These are phyloP conservation scores for Metschnikowia amazonensis DNA, from an alignment of 805 yeast genomes.

Conservation along the genomic window DNA sequence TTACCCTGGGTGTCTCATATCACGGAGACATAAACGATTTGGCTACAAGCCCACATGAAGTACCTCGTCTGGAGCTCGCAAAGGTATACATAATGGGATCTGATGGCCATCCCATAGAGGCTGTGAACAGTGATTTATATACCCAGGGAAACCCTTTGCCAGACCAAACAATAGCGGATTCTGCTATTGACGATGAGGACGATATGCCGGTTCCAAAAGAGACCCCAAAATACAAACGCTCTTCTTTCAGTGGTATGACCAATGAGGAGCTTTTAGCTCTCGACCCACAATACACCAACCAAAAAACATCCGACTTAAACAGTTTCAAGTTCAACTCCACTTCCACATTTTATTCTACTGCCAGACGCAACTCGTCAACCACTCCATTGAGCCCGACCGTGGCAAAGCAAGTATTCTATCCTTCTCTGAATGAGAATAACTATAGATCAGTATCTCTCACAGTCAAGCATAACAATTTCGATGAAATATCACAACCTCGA, in stretches of 20 bases:
- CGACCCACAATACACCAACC: slow-evolving; percentile 48
- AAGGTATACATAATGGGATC: slow-evolving; percentile 2
- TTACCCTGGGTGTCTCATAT: slow-evolving; percentile 15
- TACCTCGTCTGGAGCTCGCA: slow-evolving; percentile 19
- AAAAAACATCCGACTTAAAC: slow-evolving; percentile 37
- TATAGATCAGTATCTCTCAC: slow-evolving; percentile 37
- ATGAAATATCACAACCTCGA: slow-evolving; percentile 17
- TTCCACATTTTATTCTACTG: slow-evolving; percentile 18
- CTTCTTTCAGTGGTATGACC: slow-evolving; percentile 50
- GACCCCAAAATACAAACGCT: slow-evolving; percentile 26
- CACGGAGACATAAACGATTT: slow-evolving; percentile 20
- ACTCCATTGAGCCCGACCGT: slow-evolving; percentile 4
- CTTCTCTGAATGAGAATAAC: slow-evolving; percentile 42
- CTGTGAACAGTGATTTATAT: not conserved
- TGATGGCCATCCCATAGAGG: not conserved
- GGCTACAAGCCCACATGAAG: slow-evolving; percentile 15
- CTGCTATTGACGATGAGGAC: slow-evolving; percentile 5
- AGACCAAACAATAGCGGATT: not conserved
- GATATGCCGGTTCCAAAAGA: slow-evolving; percentile 7
- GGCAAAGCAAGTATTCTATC: slow-evolving; percentile 20
- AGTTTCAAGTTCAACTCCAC: slow-evolving; percentile 42
- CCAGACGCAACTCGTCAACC: slow-evolving; percentile 10
- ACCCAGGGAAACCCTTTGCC: not conserved
- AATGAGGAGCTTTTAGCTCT: slow-evolving; percentile 51
- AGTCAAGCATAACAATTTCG: slow-evolving; percentile 42